Base-by-base conservation (phyloP, 1,284 basidiomycete genomes). In the Boletellus deceptivus region DNA sequence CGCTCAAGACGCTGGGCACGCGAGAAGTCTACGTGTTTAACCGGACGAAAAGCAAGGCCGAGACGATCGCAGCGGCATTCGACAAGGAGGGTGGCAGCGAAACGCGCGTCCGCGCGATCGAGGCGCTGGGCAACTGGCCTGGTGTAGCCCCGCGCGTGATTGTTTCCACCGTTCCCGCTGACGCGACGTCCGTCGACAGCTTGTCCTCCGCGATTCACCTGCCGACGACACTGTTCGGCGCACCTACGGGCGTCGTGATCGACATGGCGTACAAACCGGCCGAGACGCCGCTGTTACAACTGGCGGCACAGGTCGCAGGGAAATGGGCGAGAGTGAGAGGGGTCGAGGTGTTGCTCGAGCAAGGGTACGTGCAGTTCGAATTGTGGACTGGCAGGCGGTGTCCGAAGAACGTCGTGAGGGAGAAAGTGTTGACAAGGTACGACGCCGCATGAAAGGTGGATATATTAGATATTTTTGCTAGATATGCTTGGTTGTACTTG, bases 221-320 rank as follows among this genome's bases (percentile, higher is more conserved):
- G 10, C 78, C 86, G 2, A 55, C 61, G 6, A 70, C 75, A n/a
- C 58, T 89, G 22, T 86, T 85, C 57, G 68, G 66, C 43, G 62
- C 65, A 2, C 63, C 69, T 46, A 72, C 70, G 1, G 79, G 75
- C 9, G 88, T 96, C 11, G 85, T 93, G 4, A 78, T 97, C 25
- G 94, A 98, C 61, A 90, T 96, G 86, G 93, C 93, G 18, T 97
- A 97, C 70, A 88, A 87, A 62, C 93, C 93, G 0, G 81, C 86
- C 1, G 78, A 83, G 58, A 90, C 89, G 11, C 82, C 88, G 0
- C 64, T 91, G 43, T 68, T 91, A 29, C 60, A 65, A 39, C 65
- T 90, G 6, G 87, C 84, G 5, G 72, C 74, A 56, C 62, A 60
- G 18, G 68, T 64, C 4, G 72, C 64, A 3, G 55, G 61, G n/a